Base-by-base conservation (phyloP, 768 basidiomycete genomes). In the Daedalea quercina region DNA sequence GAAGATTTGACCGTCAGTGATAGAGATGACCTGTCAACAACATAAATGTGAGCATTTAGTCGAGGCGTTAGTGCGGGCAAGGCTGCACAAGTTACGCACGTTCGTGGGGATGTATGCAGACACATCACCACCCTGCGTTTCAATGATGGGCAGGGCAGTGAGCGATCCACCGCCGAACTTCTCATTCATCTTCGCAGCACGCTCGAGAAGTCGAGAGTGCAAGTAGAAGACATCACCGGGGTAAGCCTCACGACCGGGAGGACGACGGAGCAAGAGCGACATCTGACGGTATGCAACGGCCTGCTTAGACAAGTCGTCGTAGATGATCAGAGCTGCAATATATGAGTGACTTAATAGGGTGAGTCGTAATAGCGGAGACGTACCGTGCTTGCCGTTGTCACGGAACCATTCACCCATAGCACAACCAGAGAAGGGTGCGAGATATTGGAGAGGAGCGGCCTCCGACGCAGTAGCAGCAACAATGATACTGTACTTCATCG, bases 321-420 rank as follows among this genome's bases (percentile, higher is more conserved):
- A 99, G 76, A 99, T 90, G 75, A 99, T 98, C 64, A 98, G 82
- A 60, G 95, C 88, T 89, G 28, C 15, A 20, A 13, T 11, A n/a
- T 52, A 15, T 59, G 24, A 42, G 22, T 43, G 13, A 4, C n/a
- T n/a, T n/a, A 23, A 9, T 9, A n/a, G 23, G 24, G 22, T 19
- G 20, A 52, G 63, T 87, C 87, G 93, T 44, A 1, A 49, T 11
- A 19, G 22, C 15, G 37, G 7, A n/a, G 23, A 63, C 84, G 51
- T 65, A 88, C 88, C 94, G 74, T 99, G 96, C 78, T 95, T 97
- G 78, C 94, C 95, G 72, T 99, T 99, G 77, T 99, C 96, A 76
- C 93, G 90, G 96, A 99, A 99, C 95, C 95, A 99, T 77, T 99
- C 96, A 71, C 96, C 96, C 94, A 99, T 99, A 66, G 96, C 96